Evolutionary conservation across 768 basidiomycete genomes (phyloP).

Genomic region (Russula brevipes): DNA sequence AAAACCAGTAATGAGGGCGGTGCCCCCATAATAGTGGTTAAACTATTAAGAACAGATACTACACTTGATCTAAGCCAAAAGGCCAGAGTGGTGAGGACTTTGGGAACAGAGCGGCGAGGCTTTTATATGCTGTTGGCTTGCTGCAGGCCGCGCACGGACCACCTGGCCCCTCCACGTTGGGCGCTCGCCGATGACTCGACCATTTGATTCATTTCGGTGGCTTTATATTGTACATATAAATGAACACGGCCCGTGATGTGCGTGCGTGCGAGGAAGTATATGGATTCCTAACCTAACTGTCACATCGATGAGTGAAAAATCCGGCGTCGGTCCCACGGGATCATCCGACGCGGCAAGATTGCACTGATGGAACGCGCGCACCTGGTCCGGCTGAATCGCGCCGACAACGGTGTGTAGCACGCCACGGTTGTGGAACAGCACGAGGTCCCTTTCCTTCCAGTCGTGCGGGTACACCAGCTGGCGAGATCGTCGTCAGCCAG

Average conservation of each 20-base stretch:
- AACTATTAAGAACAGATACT: conserved; percentile 94
- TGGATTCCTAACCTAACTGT: no score
- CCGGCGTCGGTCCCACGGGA: conserved; percentile 59
- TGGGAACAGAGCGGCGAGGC: no score
- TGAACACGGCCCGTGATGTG: no score
- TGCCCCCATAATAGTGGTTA: conserved; percentile 42
- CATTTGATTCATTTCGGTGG: no score
- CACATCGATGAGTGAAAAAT: no score
- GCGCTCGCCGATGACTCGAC: no score
- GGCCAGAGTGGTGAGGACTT: conserved; percentile 75
- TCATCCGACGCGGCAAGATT: conserved; percentile 79
- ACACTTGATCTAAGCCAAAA: conserved; percentile 98
- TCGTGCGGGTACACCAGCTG: conserved; percentile 85
- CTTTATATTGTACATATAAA: no score
- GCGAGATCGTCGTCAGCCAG: neutral
- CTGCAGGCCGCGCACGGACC: conserved; percentile 26
- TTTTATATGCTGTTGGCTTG: conserved; percentile 13
- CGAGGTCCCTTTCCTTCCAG: conserved; percentile 73
- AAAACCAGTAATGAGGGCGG: conserved; percentile 34
- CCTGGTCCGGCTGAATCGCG: conserved; percentile 60
- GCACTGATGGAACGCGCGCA: conserved; percentile 79
- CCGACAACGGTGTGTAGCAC: conserved; percentile 76
- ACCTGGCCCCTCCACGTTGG: no score
- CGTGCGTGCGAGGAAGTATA: no score
- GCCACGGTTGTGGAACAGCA: conserved; percentile 84